These are phyloP conservation scores for Patellifolia procumbens DNA, from an alignment of 179 eudicot species.

Conservation along the genomic window DNA sequence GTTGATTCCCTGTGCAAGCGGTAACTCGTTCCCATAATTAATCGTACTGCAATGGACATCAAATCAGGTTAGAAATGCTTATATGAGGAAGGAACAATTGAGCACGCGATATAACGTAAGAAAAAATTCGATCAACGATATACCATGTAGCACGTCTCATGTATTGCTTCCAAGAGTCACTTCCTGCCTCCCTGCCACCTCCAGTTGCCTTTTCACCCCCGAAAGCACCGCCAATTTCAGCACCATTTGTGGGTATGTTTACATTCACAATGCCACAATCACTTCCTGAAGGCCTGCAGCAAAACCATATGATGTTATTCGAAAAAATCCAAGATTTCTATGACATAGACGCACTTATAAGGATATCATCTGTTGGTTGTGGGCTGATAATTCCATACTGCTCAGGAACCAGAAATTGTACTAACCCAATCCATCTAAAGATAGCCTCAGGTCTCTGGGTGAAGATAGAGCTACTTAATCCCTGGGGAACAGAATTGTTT, in stretches of 20 bases:
- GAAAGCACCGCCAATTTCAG: slow-evolving; percentile 98
- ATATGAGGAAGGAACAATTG: neutral
- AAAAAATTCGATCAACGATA: neutral
- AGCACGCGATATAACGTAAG: neutral
- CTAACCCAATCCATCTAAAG: slow-evolving; percentile 96
- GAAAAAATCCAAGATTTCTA: neutral
- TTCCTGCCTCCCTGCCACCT: slow-evolving; percentile 98
- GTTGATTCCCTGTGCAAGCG: slow-evolving; percentile 97
- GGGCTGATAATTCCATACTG: neutral
- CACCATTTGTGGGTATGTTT: slow-evolving; percentile 97
- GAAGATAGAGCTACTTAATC: slow-evolving; percentile 94
- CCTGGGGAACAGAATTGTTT: slow-evolving; percentile 99
- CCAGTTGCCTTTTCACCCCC: slow-evolving; percentile 99
- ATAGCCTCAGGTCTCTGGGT: slow-evolving; percentile 76
- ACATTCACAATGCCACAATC: slow-evolving; percentile 97
- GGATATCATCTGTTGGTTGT: neutral
- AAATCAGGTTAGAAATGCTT: slow-evolving; percentile 2
- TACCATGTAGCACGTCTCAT: slow-evolving; percentile 99
- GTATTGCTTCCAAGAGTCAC: slow-evolving; percentile 99
- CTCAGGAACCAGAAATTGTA: slow-evolving; percentile 5
- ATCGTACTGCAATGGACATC: slow-evolving; percentile 56
- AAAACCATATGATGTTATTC: slow-evolving; percentile 2
- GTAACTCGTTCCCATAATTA: slow-evolving; percentile 88
- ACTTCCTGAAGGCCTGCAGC: slow-evolving; percentile 83
- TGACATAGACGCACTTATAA: neutral